Evolutionary conservation across 257 asterid genomes (phyloP), one percentile per base, ranked within the genome.

Genomic region (Nicotiana undulata): DNA sequence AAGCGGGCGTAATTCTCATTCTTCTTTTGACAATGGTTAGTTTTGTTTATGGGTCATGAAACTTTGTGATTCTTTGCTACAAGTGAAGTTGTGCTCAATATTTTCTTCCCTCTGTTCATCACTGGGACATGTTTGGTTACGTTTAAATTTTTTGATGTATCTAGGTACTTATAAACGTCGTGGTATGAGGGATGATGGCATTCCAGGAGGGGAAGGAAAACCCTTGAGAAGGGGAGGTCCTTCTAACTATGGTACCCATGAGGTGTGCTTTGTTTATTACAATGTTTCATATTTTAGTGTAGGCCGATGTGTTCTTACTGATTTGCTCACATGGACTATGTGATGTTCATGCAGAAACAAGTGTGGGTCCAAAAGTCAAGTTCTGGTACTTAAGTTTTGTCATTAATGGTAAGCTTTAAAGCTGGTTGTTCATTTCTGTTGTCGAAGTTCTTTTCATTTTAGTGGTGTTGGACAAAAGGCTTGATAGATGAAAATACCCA

Each of bases 341-440:
- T 85, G 68, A 58, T 80, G 76, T 80, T 65, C 40, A 81, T 88
- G 86, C 97, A 94, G 97, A 94, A 94, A 83, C 97, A 91, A 89
- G 96, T 94, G 81, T 93, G 98, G 98, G 96, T 94, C 88, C 98
- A 94, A 81, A 94, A 94, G 94, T 90, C 98, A 58, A 87, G 93
- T 86, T 88, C 97, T 58, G 97, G 94, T 63, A 87, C 97, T 63
- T 94, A 89, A 40, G 87, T 86, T 79, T 77, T 82, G 85, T 82
- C 82, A 85, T 81, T 79, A 74, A 83, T 77, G 94, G 98, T 93
- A 86, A 86, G 93, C 76, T 84, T 81, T 67, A 58, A 76, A 51
- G 61, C 58, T 29, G 79, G n/a, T 40, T 37, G 26, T 37, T 70
- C 15, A 31, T 66, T 65, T 22, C 31, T 79, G 28, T 46, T 7